Evolutionary conservation across 83 land plant species (phyloP).

Genomic region (Diphasiastrum complanatum): DNA sequence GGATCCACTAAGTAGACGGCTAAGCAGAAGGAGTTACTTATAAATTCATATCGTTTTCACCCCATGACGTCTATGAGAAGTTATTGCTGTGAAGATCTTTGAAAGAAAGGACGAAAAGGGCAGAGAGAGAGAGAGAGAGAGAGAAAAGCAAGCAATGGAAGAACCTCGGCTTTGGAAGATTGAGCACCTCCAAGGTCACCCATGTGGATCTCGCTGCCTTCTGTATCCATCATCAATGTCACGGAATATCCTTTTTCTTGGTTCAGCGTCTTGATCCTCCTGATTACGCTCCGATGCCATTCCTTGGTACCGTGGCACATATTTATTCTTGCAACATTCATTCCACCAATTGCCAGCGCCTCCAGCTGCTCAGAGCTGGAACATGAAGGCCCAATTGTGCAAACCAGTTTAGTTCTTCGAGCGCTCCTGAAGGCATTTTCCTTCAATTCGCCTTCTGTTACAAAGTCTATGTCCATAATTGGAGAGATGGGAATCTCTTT

Average conservation of each 20-base stretch:
- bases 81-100: not conserved
- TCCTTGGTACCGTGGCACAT: conserved; percentile 97
- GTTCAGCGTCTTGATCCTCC: conserved; percentile 65
- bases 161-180: conserved; percentile 83
- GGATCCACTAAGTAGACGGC: no score
- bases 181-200: conserved; percentile 84
- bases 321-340: conserved; percentile 90
- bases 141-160: not conserved
- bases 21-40: no score
- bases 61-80: no score
- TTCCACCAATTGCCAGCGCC: conserved; percentile 86
- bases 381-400: conserved; percentile 85
- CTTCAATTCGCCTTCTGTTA: conserved; percentile 86
- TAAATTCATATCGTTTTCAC: no score
- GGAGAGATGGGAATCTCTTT: no score
- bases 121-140: not conserved
- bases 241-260: conserved; percentile 90
- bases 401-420: conserved; percentile 82
- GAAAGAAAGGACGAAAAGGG: not conserved
- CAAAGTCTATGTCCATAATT: conserved; percentile 88
- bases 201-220: conserved; percentile 98
- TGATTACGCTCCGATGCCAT: conserved; percentile 86
- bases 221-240: conserved; percentile 98
- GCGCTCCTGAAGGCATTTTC: conserved; percentile 90
- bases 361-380: conserved; percentile 76